Percentiles rank a stretch among this genome's conserved stretches.
Conservation (phyloP, 371 early-diverging fungal genomes). For the Mortierella sp. region DNA sequence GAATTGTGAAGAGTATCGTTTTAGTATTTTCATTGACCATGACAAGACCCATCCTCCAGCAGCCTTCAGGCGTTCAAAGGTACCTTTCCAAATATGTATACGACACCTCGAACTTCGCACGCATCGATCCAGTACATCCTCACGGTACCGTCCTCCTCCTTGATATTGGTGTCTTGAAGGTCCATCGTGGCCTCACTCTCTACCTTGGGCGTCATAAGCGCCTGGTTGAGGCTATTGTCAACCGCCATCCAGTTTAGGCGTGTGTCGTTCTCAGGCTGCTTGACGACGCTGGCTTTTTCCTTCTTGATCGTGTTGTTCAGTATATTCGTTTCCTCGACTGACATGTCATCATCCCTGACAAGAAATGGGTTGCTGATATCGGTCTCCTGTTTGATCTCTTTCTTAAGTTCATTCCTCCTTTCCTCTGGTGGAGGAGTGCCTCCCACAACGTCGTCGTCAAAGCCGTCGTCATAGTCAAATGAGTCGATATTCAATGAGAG, state of each 20-base stretch:
- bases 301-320: slow-evolving; percentile 50
- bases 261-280: slow-evolving; percentile 24
- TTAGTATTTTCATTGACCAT: background rate
- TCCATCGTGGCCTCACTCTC: slow-evolving; percentile 16
- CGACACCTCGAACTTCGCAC: slow-evolving; percentile 80
- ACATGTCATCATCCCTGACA: slow-evolving; percentile 8
- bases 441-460: slow-evolving; percentile 36
- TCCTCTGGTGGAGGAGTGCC: slow-evolving; percentile 21
- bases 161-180: slow-evolving; percentile 49
- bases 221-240: slow-evolving; percentile 43
- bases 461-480: slow-evolving; percentile 13
- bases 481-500: slow-evolving; percentile 12
- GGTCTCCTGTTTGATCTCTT: slow-evolving; percentile 18
- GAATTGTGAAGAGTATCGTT: background rate
- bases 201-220: slow-evolving; percentile 5
- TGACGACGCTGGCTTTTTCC: slow-evolving; percentile 37
- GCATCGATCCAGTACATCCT: slow-evolving; percentile 95
- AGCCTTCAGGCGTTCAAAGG: too few species aligned
- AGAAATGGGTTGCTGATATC: slow-evolving; percentile 31
- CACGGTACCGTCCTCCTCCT: slow-evolving; percentile 71
- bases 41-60: too few species aligned
- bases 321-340: slow-evolving; percentile 10
- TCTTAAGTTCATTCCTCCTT: slow-evolving; percentile 4
- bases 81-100: slow-evolving; percentile 95
- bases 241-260: slow-evolving; percentile 61